Percentiles rank a stretch among this genome's conserved stretches.
These are phyloP conservation scores for Phanerochaete sordida DNA, from an alignment of 768 basidiomycete species.

Conservation along the genomic window DNA sequence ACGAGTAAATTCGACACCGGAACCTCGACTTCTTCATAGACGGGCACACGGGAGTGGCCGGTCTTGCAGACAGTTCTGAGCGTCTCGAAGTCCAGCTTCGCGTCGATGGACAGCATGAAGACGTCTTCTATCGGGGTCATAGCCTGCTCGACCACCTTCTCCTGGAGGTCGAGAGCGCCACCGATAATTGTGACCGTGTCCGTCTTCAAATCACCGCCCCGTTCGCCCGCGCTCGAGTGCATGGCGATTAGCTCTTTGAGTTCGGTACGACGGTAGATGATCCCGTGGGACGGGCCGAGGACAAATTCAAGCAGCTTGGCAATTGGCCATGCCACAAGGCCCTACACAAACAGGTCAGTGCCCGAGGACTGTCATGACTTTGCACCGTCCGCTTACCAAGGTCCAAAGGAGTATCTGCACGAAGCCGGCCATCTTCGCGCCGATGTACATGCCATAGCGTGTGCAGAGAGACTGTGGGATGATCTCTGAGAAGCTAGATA, in stretches of 20 bases:
- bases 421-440: conserved; percentile 79
- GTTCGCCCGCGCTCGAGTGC: conserved; percentile 68
- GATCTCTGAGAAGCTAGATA: conserved; percentile 77
- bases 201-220: conserved; percentile 80
- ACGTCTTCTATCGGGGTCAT: conserved; percentile 80
- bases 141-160: conserved; percentile 55
- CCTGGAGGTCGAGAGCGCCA: conserved; percentile 84
- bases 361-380: too few relatives aligned
- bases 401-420: conserved; percentile 66
- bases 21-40: conserved; percentile 81
- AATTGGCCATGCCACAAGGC: conserved; percentile 78
- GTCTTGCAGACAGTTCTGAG: conserved; percentile 75
- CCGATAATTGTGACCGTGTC: conserved; percentile 92
- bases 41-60: conserved; percentile 83
- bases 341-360: conserved; percentile 36
- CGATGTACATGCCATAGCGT: conserved; percentile 84
- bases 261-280: conserved; percentile 81
- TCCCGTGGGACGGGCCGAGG: conserved; percentile 83
- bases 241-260: conserved; percentile 89
- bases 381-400: conserved; percentile 43
- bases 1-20: conserved; percentile 29
- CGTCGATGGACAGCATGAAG: conserved; percentile 87
- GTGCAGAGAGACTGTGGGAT: conserved; percentile 93
- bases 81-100: conserved; percentile 76
- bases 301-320: conserved; percentile 68